These are phyloP conservation scores for Eucalyptus curtisii DNA, from an alignment of 345 rosid genomes.

Conservation along the genomic window DNA sequence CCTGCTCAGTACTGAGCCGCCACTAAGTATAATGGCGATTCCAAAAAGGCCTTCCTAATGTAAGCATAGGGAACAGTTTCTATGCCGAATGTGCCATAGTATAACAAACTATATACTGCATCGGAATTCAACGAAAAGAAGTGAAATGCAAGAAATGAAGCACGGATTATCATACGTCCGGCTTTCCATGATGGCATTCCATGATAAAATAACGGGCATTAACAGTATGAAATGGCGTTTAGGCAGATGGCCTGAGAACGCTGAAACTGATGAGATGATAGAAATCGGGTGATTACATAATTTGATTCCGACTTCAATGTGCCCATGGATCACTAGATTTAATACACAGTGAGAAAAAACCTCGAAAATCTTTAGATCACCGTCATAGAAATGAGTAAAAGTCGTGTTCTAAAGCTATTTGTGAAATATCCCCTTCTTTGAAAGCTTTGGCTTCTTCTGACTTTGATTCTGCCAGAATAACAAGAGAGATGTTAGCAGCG, in stretches of 20 bases:
- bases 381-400: neutral
- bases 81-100: neutral
- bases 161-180: neutral
- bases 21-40: neutral
- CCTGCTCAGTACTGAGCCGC: neutral
- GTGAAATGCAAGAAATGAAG: neutral
- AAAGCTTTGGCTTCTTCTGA: constrained; percentile 60
- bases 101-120: neutral
- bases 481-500: neutral
- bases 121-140: neutral
- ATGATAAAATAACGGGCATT: neutral
- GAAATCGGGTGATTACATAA: neutral
- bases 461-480: constrained; percentile 31
- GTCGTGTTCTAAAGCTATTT: constrained; percentile 14
- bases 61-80: neutral
- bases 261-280: neutral
- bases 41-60: neutral
- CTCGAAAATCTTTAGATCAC: neutral
- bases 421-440: constrained; percentile 77
- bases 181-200: too few species aligned
- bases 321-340: neutral
- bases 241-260: neutral
- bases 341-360: neutral
- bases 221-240: neutral
- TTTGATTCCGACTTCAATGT: neutral